Evolutionary conservation across 495 filamentous ascomycete species (phyloP).

Genomic region (Aspergillus carlsbadensis): DNA sequence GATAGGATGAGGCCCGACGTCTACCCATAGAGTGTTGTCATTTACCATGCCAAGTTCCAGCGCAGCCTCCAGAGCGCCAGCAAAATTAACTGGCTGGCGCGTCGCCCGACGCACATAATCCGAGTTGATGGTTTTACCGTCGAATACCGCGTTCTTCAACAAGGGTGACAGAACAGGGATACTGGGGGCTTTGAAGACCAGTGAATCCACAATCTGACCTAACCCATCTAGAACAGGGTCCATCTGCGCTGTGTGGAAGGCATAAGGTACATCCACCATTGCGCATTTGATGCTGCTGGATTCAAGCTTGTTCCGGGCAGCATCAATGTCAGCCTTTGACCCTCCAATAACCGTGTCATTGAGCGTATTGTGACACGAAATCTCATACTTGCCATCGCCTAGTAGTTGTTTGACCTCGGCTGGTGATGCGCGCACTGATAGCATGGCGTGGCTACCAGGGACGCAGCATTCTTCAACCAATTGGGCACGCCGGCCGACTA

Average conservation of each 20-base stretch:
- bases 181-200: slow-evolving; percentile 59
- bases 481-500: slow-evolving; percentile 75
- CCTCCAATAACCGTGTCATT: slow-evolving; percentile 53
- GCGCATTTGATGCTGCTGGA: slow-evolving; percentile 62
- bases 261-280: slow-evolving; percentile 70
- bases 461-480: slow-evolving; percentile 75
- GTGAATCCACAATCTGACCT: slow-evolving; percentile 54
- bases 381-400: neutral
- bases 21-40: slow-evolving; percentile 31
- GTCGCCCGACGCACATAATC: slow-evolving; percentile 64
- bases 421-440: slow-evolving; percentile 45
- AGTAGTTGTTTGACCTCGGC: slow-evolving; percentile 32
- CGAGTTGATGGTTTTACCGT: slow-evolving; percentile 50
- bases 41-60: slow-evolving; percentile 20
- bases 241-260: slow-evolving; percentile 81
- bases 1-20: slow-evolving; percentile 44
- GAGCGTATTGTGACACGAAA: slow-evolving; percentile 16
- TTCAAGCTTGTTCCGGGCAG: slow-evolving; percentile 54
- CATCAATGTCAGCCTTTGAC: slow-evolving; percentile 46
- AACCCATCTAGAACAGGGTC: slow-evolving; percentile 72
- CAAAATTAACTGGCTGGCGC: slow-evolving; percentile 71
- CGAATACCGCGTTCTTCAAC: slow-evolving; percentile 55
- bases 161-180: slow-evolving; percentile 72
- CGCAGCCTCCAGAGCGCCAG: slow-evolving; percentile 59
- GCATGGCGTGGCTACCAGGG: slow-evolving; percentile 65